Conservation (phyloP, 129 eudicot genomes). For the Silybum marianum region DNA sequence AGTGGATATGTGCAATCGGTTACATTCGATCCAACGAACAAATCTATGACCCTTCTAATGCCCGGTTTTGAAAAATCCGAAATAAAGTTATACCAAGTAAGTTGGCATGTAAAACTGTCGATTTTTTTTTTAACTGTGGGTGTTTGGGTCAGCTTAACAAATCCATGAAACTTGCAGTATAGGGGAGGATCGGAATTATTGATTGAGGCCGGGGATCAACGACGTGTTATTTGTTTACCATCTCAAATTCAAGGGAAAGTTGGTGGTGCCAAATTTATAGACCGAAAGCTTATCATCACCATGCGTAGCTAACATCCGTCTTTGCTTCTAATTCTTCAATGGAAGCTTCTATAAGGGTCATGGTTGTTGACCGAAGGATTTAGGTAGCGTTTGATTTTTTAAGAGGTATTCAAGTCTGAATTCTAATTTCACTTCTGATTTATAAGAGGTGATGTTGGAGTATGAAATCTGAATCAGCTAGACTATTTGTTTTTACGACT, state of each 20-base stretch:
- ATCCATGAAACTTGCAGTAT: constrained; percentile 50
- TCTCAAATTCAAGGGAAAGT: constrained; percentile 90
- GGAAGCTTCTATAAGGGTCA: neutral
- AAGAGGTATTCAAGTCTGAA: too few species aligned
- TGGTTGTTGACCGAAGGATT: neutral
- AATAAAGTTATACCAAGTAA: constrained; percentile 92
- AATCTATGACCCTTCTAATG: constrained; percentile 80
- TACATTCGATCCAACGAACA: constrained; percentile 64
- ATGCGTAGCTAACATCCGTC: constrained; percentile 35
- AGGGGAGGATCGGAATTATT: constrained; percentile 90
- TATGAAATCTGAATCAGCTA: too few species aligned
- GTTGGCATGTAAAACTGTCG: neutral
- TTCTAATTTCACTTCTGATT: too few species aligned
- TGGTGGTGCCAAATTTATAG: constrained; percentile 81
- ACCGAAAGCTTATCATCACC: constrained; percentile 72
- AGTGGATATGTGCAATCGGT: constrained; percentile 42
- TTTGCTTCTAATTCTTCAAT: neutral
- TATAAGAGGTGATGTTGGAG: too few species aligned
- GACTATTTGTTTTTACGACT: too few species aligned
- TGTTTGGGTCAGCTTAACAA: neutral
- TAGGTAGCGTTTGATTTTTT: too few species aligned
- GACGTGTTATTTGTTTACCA: constrained; percentile 78
- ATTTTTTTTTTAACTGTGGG: neutral
- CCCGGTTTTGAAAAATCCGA: constrained; percentile 98
- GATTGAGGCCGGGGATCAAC: constrained; percentile 97